These are phyloP conservation scores for Lipomyces mesembrius DNA, from an alignment of 805 yeast species.

Conservation along the genomic window DNA sequence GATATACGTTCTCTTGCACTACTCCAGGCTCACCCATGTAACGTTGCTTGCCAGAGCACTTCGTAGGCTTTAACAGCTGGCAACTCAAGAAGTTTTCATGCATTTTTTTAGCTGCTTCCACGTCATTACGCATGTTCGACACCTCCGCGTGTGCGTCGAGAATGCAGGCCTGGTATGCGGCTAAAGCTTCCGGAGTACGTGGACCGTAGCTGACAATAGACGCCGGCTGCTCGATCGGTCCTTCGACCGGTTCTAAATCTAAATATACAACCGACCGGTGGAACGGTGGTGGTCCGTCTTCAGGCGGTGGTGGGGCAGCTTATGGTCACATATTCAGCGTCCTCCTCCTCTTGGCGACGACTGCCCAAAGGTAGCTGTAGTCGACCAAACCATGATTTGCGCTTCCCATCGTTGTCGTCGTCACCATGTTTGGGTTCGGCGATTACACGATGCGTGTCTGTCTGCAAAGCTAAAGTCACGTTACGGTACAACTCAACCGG, in stretches of 20 bases:
- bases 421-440: no score
- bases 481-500: conserved; percentile 59
- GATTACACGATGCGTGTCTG: no score
- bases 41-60: neutral
- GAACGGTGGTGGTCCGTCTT: no score
- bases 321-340: neutral
- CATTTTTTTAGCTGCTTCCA: neutral
- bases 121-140: neutral
- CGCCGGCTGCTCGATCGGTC: neutral
- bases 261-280: no score
- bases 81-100: neutral
- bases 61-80: conserved; percentile 3
- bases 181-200: no score
- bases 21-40: neutral
- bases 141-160: neutral
- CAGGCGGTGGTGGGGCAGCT: neutral
- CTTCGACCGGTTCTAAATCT: no score
- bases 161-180: no score
- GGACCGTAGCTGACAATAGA: no score
- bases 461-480: no score
- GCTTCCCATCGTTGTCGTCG: conserved; percentile 15
- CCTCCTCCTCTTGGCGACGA: neutral
- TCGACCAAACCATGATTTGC: neutral
- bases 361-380: neutral
- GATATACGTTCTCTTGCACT: no score